These are phyloP conservation scores for Castanopsis chinensis DNA, from an alignment of 306 rosid species.

Conservation along the genomic window DNA sequence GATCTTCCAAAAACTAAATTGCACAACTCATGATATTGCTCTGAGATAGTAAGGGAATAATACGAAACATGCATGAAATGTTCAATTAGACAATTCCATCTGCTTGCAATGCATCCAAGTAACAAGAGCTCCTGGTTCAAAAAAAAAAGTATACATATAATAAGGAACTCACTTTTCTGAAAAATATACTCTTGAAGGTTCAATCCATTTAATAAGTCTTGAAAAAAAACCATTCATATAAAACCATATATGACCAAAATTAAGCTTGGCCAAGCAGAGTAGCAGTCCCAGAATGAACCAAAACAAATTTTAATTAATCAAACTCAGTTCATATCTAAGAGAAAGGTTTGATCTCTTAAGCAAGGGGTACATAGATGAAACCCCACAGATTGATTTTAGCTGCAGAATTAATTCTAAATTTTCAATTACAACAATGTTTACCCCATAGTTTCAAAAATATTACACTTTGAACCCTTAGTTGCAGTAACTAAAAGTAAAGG, in stretches of 20 bases:
- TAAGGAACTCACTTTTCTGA: not conserved
- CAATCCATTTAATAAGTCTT: not conserved
- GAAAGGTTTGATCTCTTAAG: not conserved
- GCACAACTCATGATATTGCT: constrained; percentile 31
- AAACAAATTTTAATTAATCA: not conserved
- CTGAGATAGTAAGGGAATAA: not conserved
- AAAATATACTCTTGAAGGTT: not conserved
- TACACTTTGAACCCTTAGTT: too few species aligned
- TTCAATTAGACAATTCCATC: constrained; percentile 33
- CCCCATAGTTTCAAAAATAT: too few species aligned
- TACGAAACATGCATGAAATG: constrained; percentile 35
- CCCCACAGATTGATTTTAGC: too few species aligned
- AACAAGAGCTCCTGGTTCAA: constrained; percentile 41
- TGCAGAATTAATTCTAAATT: too few species aligned
- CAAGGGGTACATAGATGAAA: not conserved
- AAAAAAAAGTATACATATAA: not conserved
- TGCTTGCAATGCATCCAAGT: constrained; percentile 30
- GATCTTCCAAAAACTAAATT: constrained; percentile 18
- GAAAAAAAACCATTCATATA: too few species aligned
- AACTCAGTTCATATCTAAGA: not conserved
- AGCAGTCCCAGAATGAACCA: not conserved
- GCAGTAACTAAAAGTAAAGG: too few species aligned
- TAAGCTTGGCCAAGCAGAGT: not conserved
- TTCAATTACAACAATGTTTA: too few species aligned
- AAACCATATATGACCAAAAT: not conserved